Base-by-base conservation (phyloP, 2,329 filamentous ascomycete genomes). In the Alternaria solani region DNA sequence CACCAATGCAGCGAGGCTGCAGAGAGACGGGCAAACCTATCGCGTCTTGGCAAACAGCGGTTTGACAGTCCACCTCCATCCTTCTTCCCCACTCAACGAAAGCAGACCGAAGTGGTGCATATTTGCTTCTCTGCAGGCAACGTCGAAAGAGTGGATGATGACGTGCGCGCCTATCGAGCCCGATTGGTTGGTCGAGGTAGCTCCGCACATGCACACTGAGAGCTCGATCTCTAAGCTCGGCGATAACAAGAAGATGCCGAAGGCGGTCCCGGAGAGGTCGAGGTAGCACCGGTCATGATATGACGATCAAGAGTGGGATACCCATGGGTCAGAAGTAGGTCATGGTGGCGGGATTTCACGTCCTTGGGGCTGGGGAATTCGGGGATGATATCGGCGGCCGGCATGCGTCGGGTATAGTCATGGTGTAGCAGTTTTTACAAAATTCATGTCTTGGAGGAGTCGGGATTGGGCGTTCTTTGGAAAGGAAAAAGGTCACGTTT, bases 81-180 rank as follows among this genome's bases (percentile, higher is more conserved):
- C 44, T 28, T 47, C 44, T 6, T 32, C 28, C 3, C 12, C 26
- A n/a, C 7, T 47, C 8, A 32, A 6, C n/a, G 16, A 47, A 2
- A 47, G 8, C 11, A 28, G 44, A 7, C 43, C 43, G 25, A 30
- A 30, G 28, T 30, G 28, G 28, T 30, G 28, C 8, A 30, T 30
- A 30, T 30, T 30, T 8, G 28, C 28, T 30, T 30, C 28, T 30
- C 28, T 30, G 28, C 28, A 30, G 28, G 28, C 28, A 30, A 94
- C 92, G 36, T 90, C 87, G 28, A 96, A 96, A 82, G 94, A 97
- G 82, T 99, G 94, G 78, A 96, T 97, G 89, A 85, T 94, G 25
- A 92, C 88, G 70, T 91, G 91, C 58, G 89, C 97, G 84, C 93
- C 93, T 1, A 87, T 98, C 54, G 89, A 96, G 73, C 84, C 91